Conservation (phyloP, 2,329 filamentous ascomycete genomes). For the Talaromyces funiculosus region DNA sequence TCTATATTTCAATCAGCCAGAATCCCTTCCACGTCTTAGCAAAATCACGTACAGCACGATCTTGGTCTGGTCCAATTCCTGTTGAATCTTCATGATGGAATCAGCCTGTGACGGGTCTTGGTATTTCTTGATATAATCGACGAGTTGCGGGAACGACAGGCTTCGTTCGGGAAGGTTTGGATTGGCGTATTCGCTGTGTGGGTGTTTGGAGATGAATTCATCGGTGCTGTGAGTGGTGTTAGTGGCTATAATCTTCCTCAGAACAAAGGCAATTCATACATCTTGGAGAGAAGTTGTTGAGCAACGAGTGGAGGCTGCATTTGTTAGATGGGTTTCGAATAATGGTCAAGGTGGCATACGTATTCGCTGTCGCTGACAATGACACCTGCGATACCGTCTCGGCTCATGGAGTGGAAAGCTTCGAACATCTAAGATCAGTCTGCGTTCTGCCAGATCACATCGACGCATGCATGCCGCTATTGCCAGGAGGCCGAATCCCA, state of each 20-base stretch:
- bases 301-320: conserved; percentile 41
- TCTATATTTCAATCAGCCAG: conserved; percentile 9
- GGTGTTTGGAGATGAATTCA: conserved; percentile 75
- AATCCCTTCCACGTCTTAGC: neutral
- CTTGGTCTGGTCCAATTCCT: conserved; percentile 96
- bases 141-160: conserved; percentile 65
- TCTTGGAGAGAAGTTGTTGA: conserved; percentile 77
- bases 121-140: conserved; percentile 72
- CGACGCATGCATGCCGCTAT: neutral
- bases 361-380: conserved; percentile 74
- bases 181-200: conserved; percentile 60
- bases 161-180: conserved; percentile 42
- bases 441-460: neutral
- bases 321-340: neutral
- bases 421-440: neutral
- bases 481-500: neutral
- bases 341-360: conserved; percentile 14
- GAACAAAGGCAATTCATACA: neutral
- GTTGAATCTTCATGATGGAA: conserved; percentile 91
- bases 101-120: conserved; percentile 86
- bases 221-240: conserved; percentile 56
- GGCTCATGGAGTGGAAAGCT: conserved; percentile 69
- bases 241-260: neutral
- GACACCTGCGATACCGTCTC: conserved; percentile 66
- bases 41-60: conserved; percentile 58